Evolutionary conservation across 108 stramenopile species (phyloP).

Genomic region (Cyclotella cryptica): DNA sequence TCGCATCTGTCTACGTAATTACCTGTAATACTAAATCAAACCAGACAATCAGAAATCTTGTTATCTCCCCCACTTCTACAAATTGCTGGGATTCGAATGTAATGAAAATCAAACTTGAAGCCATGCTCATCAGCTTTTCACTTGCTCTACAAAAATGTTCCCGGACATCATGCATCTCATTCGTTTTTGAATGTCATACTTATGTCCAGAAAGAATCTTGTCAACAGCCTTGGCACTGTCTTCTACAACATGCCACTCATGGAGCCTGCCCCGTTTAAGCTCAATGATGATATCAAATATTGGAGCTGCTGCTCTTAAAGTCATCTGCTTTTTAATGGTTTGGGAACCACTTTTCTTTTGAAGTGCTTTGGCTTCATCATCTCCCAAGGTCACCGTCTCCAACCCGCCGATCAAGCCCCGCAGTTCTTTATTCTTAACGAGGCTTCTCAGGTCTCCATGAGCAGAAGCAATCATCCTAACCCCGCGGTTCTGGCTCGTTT

Average conservation of each 20-base stretch:
- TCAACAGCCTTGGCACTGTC: neutral
- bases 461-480: slow-evolving; percentile 76
- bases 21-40: too few species aligned
- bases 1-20: too few species aligned
- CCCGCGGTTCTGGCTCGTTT: slow-evolving; percentile 58
- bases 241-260: neutral
- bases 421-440: slow-evolving; percentile 62
- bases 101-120: too few species aligned
- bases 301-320: neutral
- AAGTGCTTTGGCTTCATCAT: slow-evolving; percentile 44
- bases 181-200: too few species aligned
- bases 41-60: too few species aligned
- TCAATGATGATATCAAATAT: slow-evolving; percentile 3
- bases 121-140: too few species aligned
- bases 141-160: too few species aligned
- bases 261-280: neutral
- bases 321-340: neutral
- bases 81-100: too few species aligned
- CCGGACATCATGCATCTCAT: too few species aligned
- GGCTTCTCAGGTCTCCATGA: slow-evolving; percentile 61
- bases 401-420: slow-evolving; percentile 63
- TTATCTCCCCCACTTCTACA: too few species aligned
- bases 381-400: slow-evolving; percentile 53
- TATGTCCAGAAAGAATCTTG: too few species aligned
- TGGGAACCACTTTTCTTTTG: neutral